These are phyloP conservation scores for Strobilomyces dryophilus DNA, from an alignment of 768 basidiomycete species.

Conservation along the genomic window DNA sequence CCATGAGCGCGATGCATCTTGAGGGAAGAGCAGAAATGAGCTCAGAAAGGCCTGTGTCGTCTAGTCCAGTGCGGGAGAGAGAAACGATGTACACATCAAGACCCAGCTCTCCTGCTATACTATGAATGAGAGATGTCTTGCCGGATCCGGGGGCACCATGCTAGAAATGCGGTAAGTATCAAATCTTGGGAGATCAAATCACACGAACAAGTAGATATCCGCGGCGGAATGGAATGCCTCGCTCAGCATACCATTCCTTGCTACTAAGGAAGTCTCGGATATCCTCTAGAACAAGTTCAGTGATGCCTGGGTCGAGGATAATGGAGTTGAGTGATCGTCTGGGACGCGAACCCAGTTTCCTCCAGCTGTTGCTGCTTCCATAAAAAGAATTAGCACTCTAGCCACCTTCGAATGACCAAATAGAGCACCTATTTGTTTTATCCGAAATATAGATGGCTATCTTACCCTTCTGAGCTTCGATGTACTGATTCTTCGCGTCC, in stretches of 20 bases:
- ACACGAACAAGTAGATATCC: conserved; percentile 61
- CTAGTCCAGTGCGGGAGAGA: conserved; percentile 57
- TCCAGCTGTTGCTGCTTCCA: conserved; percentile 43
- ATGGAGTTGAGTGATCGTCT: conserved; percentile 68
- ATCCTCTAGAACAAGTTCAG: conserved; percentile 62
- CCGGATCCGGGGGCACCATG: conserved; percentile 76
- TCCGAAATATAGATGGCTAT: conserved; percentile 54
- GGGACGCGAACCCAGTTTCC: conserved; percentile 49
- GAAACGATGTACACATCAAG: conserved; percentile 73
- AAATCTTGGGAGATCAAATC: neutral
- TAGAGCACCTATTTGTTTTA: conserved; percentile 34
- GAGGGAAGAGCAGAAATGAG: conserved; percentile 64
- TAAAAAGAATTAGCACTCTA: neutral
- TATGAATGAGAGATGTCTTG: conserved; percentile 75
- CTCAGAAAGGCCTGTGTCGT: conserved; percentile 55
- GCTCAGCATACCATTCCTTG: conserved; percentile 67
- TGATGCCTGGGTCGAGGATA: conserved; percentile 65
- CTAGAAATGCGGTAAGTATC: conserved; percentile 24
- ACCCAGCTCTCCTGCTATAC: conserved; percentile 72
- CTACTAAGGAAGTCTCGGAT: conserved; percentile 66
- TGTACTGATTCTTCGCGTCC: conserved; percentile 51
- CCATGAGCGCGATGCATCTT: conserved; percentile 73
- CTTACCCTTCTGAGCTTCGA: conserved; percentile 45
- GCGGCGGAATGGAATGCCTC: conserved; percentile 78
- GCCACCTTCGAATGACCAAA: neutral